Percentiles rank a stretch among this genome's conserved stretches.
phyloP scores from a whole-genome alignment of 495 filamentous ascomycete genomes.

The Aspergillus diversus region DNA sequence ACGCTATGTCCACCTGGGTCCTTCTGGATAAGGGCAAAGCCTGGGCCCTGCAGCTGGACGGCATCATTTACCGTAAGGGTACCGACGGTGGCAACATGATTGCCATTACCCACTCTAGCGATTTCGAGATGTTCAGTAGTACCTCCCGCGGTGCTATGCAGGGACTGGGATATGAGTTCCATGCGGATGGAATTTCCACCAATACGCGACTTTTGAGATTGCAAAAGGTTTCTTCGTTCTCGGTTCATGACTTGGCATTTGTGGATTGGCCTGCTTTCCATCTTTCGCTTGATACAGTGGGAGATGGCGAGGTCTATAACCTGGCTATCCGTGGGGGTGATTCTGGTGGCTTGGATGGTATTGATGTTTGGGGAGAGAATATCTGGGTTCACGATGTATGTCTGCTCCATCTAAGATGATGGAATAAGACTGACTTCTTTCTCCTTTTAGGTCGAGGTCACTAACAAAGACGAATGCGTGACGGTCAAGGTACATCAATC shows the following conservation, averaged over 20 bases:
- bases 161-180: conserved; percentile 53
- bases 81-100: conserved; percentile 56
- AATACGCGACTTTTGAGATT: conserved; percentile 46
- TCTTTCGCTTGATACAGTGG: conserved; percentile 49
- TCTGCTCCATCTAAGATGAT: background rate
- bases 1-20: conserved; percentile 40
- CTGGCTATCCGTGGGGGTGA: conserved; percentile 57
- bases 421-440: no score
- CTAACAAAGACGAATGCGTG: conserved; percentile 61
- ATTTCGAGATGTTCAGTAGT: conserved; percentile 56
- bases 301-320: conserved; percentile 55
- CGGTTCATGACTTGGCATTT: conserved; percentile 53
- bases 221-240: conserved; percentile 47
- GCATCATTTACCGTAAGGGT: conserved; percentile 50
- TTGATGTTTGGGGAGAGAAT: conserved; percentile 55
- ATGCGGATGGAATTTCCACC: conserved; percentile 24
- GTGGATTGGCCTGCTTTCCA: conserved; percentile 58
- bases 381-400: conserved; percentile 56
- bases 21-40: conserved; percentile 40
- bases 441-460: conserved; percentile 49
- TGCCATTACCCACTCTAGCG: conserved; percentile 46
- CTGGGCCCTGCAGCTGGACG: conserved; percentile 53
- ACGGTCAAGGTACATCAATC: conserved; percentile 46
- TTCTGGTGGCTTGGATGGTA: conserved; percentile 52
- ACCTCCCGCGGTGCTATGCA: conserved; percentile 54